Conservation (phyloP, 164 flowering plant genomes). For the Aristolochia californica region DNA sequence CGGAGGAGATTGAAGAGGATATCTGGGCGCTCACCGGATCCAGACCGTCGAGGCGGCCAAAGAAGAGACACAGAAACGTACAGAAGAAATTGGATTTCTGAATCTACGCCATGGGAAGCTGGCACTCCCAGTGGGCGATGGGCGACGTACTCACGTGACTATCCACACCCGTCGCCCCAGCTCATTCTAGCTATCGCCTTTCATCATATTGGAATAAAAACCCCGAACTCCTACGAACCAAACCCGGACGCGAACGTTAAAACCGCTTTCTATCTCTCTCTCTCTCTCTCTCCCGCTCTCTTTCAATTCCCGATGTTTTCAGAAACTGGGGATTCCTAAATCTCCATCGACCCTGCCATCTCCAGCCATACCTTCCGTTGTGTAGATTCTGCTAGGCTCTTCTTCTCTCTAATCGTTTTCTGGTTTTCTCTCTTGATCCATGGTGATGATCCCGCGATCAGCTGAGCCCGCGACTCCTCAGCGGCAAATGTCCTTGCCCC, state of each 20-base stretch:
- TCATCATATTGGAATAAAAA: background rate
- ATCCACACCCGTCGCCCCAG: too few relatives aligned
- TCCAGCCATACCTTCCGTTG: background rate
- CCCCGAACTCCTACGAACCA: background rate
- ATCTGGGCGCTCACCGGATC: conserved; percentile 39
- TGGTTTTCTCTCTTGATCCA: background rate
- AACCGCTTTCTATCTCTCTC: background rate
- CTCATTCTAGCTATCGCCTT: too few relatives aligned
- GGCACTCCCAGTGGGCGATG: too few relatives aligned
- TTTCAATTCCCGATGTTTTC: background rate
- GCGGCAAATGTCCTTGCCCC: conserved; percentile 19
- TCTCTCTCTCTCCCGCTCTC: background rate
- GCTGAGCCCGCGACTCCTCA: background rate
- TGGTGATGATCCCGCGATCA: background rate
- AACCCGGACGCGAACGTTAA: conserved; percentile 4
- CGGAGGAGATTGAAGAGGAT: conserved; percentile 72
- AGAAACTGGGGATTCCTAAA: background rate
- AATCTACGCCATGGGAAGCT: too few relatives aligned
- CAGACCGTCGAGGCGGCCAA: conserved; percentile 61
- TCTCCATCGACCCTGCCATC: background rate
- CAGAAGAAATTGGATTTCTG: conserved; percentile 61
- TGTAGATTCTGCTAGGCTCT: background rate
- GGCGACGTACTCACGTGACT: too few relatives aligned
- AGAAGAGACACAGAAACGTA: conserved; percentile 39
- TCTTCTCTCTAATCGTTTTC: background rate